These are phyloP conservation scores for Pyronema omphalodes DNA, from an alignment of 495 filamentous ascomycete species.

Conservation along the genomic window DNA sequence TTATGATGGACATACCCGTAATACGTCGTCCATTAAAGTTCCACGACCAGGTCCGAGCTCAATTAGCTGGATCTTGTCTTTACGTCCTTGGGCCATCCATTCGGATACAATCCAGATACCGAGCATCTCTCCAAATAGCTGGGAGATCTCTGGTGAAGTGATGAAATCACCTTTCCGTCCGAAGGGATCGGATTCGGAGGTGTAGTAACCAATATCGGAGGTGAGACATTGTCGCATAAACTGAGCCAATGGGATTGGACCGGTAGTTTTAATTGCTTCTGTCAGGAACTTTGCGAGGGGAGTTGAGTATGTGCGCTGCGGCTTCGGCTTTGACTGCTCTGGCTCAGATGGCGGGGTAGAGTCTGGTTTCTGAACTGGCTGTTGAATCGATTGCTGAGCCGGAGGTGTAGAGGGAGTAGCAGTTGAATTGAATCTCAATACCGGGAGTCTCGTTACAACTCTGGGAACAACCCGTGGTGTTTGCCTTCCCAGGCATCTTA, in stretches of 20 bases:
- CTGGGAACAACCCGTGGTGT: too few species aligned
- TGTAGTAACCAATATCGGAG: constrained; percentile 83
- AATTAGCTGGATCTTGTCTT: constrained; percentile 60
- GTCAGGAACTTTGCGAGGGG: neutral
- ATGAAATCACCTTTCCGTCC: constrained; percentile 85
- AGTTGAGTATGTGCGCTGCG: neutral
- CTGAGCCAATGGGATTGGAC: constrained; percentile 73
- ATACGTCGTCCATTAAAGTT: constrained; percentile 91
- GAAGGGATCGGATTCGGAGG: constrained; percentile 62
- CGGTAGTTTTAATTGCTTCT: constrained; percentile 40
- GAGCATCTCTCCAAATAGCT: constrained; percentile 85
- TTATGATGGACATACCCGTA: constrained; percentile 22
- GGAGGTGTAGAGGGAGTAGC: neutral
- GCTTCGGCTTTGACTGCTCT: too few species aligned
- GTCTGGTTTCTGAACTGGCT: too few species aligned
- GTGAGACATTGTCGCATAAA: constrained; percentile 99
- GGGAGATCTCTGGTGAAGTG: constrained; percentile 91
- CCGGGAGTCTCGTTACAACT: too few species aligned
- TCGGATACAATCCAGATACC: constrained; percentile 89
- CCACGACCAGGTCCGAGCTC: constrained; percentile 90
- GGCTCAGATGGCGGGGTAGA: too few species aligned
- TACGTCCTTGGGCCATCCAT: constrained; percentile 79
- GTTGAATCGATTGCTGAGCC: neutral
- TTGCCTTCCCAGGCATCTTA: too few species aligned
- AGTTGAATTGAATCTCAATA: too few species aligned